A percentile compares a stretch with the other conserved stretches of the same genome.
phyloP scores from a whole-genome alignment of 257 asterid genomes.

The Haberlea rhodopensis region DNA sequence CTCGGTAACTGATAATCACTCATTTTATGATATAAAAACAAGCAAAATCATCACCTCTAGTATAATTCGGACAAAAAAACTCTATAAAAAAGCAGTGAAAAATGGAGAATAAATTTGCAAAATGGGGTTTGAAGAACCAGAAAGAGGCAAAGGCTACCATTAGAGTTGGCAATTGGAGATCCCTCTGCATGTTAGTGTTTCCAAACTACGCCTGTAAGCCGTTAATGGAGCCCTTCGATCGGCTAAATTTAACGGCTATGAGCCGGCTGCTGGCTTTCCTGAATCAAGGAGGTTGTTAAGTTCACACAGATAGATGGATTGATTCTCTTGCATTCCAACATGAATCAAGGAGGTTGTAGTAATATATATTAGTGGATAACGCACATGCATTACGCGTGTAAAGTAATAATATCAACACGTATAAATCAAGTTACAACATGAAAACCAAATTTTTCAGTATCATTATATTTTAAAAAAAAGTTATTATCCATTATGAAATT shows the following conservation, averaged over 20 bases:
- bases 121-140: constrained; percentile 35
- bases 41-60: neutral
- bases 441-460: no score
- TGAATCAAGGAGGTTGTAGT: no score
- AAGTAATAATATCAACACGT: no score
- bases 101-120: constrained; percentile 27
- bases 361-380: no score
- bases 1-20: no score
- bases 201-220: constrained; percentile 44
- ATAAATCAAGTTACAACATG: no score
- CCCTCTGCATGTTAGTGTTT: constrained; percentile 57
- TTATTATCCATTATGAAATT: no score
- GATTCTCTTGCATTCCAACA: neutral
- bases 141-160: constrained; percentile 41
- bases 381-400: no score
- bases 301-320: neutral
- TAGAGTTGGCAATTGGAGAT: constrained; percentile 76
- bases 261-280: constrained; percentile 35
- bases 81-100: neutral
- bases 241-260: constrained; percentile 48
- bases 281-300: constrained; percentile 44
- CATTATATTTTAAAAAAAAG: no score
- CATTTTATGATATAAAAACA: neutral
- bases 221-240: constrained; percentile 45
- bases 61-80: neutral